Base-by-base conservation (phyloP, 139 green algal genomes). In the Pseudopediastrum boryanum region DNA sequence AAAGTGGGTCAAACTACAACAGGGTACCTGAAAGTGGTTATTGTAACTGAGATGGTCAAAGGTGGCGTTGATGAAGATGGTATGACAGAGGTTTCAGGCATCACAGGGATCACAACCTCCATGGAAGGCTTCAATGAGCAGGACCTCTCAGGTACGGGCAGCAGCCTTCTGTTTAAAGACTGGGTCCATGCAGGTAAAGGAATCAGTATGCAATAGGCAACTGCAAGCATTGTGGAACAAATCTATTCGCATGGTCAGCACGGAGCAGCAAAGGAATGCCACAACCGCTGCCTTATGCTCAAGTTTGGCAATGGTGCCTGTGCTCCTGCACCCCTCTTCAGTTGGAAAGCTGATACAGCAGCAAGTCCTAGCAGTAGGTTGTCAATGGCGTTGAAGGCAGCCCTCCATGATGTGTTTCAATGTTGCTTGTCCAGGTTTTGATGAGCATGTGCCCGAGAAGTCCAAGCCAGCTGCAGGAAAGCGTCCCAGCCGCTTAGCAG, bases 21-120 rank as follows among this genome's bases (percentile, higher is more conserved):
- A 10, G 85, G 81, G 1, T 89, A 87, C 63, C 44, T 89, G 8
- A 87, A 84, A 51, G 23, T 89, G 38, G 5, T 56, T 16, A 82
- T 89, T 19, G 83, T 70, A 12, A 63, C 74, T 13, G 78, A 84
- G 16, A 35, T 69, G 13, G 41, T 89, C n/a, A 13, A 13, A 19
- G 75, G 64, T 0, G 81, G 73, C 13, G 23, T 69, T 0, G 67
- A 78, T 23, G 81, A 85, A 21, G 85, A 85, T 36, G 78, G 63
- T 8, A 66, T 86, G 69, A 89, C 85, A 7, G 85, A 86, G 74
- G 81, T 89, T 58, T 89, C 85, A 2, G 85, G 81, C 31, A 62
- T 89, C 7, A 89, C 85, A 23, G 84, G 84, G 3, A 44, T 89
- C 21, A 88, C 84, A 27, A 36, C 59, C 25, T 35, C 64, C 77